Evolutionary conservation across 1,284 basidiomycete genomes (phyloP).

Genomic region (Leucoagaricus sp.): DNA sequence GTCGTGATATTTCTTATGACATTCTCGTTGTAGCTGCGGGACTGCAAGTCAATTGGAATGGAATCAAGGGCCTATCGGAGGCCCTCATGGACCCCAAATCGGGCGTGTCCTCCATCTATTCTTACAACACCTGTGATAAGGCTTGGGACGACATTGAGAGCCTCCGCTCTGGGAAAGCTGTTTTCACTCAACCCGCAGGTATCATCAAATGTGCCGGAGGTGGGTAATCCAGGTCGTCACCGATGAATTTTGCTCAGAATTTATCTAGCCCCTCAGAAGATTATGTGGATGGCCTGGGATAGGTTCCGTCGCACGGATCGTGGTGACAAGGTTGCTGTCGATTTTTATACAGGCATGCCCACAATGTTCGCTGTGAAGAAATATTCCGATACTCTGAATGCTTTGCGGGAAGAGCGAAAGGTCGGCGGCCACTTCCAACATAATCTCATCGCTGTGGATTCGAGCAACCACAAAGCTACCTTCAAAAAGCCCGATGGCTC

Average conservation of each 20-base stretch:
- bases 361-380: slow-evolving; percentile 93
- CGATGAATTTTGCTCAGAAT: neutral
- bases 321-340: slow-evolving; percentile 62
- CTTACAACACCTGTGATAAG: slow-evolving; percentile 86
- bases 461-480: slow-evolving; percentile 72
- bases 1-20: slow-evolving; percentile 82
- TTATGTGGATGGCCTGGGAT: slow-evolving; percentile 96
- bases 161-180: slow-evolving; percentile 78
- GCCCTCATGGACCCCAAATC: slow-evolving; percentile 79
- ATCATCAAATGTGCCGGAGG: slow-evolving; percentile 95
- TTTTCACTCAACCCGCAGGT: slow-evolving; percentile 97
- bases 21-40: slow-evolving; percentile 89
- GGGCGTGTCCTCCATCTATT: slow-evolving; percentile 95
- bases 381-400: slow-evolving; percentile 86
- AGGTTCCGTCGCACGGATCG: slow-evolving; percentile 62
- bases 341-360: slow-evolving; percentile 93
- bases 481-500: slow-evolving; percentile 79
- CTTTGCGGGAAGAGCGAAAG: slow-evolving; percentile 77
- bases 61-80: slow-evolving; percentile 75
- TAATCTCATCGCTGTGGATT: slow-evolving; percentile 81
- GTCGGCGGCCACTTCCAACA: slow-evolving; percentile 82
- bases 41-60: slow-evolving; percentile 83
- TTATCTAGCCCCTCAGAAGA: slow-evolving; percentile 82
- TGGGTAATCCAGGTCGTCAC: slow-evolving; percentile 27
- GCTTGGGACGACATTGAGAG: slow-evolving; percentile 80